Evolutionary conservation across 768 basidiomycete genomes (phyloP).

Genomic region (Podaxis carcinomalis): DNA sequence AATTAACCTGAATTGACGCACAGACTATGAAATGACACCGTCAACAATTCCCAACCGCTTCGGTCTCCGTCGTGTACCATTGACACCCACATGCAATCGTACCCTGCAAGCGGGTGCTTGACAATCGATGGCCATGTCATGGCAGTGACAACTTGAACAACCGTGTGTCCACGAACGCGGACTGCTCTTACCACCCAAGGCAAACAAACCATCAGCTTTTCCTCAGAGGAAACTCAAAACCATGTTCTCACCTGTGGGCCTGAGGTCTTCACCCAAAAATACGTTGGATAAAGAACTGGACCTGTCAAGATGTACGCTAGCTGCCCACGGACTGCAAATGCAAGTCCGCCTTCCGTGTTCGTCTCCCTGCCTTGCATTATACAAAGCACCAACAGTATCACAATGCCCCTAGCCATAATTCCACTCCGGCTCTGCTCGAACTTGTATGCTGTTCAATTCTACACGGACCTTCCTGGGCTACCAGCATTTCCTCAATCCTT

Average conservation of each 20-base stretch:
- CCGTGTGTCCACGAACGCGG: conserved; percentile 27
- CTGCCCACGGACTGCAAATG: conserved; percentile 81
- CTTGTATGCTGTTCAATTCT: conserved; percentile 60
- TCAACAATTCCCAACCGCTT: conserved; percentile 73
- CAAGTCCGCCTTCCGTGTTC: conserved; percentile 42
- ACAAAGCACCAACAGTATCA: conserved; percentile 60
- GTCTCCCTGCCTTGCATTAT: conserved; percentile 28
- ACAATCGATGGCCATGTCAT: conserved; percentile 88
- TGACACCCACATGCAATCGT: conserved; percentile 51
- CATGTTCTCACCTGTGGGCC: not conserved
- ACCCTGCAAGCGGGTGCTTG: conserved; percentile 84
- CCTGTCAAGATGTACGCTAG: conserved; percentile 51
- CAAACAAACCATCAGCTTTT: not conserved
- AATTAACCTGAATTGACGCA: conserved; percentile 26
- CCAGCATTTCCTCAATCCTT: too few species aligned
- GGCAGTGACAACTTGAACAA: conserved; percentile 59
- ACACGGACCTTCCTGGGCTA: conserved; percentile 48
- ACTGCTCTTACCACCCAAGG: conserved; percentile 10
- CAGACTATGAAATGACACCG: conserved; percentile 81
- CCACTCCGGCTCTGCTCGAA: conserved; percentile 82
- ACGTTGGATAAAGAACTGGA: conserved; percentile 34
- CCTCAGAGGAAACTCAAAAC: too few species aligned
- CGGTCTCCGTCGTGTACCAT: conserved; percentile 42
- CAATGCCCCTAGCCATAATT: conserved; percentile 66
- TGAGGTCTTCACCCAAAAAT: conserved; percentile 26